Base-by-base conservation (phyloP, 768 basidiomycete genomes). In the Thelephora aurantiotincta region DNA sequence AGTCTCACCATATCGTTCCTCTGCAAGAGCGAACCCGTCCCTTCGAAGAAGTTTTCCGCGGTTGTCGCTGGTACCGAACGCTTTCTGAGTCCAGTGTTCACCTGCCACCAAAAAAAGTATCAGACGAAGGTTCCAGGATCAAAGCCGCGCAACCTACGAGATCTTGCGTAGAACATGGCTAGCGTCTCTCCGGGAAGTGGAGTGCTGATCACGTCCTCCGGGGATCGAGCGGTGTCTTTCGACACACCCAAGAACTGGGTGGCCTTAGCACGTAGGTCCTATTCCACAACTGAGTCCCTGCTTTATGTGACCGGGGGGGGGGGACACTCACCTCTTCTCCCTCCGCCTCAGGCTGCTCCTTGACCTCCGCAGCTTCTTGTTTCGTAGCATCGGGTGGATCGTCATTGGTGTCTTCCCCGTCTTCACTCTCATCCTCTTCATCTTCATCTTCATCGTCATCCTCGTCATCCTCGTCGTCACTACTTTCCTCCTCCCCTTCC, bases 111-210 rank as follows among this genome's bases (percentile, higher is more conserved):
- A 45, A 2, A 9, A 26, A 30, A 42, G 36, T 23, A 33, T n/a
- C 35, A 23, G 37, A 20, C 22, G 19, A 38, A 26, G 5, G n/a
- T 7, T 13, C 18, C 33, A 18, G 6, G 34, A 34, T 44, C 3
- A 11, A n/a, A 5, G 6, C 34, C 11, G 11, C 6, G 18, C 5
- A 11, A 68, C 82, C 54, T 59, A 82, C 86, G 75, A 14, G 83
- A 80, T 6, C 89, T 77, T 5, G 82, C 77, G 55, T 90, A 93
- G 60, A 93, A 93, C 62, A 72, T 70, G 0, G 87, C 80, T 6
- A 92, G 63, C 0, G 83, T 84, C 61, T 94, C 91, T 11, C 88
- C 87, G 0, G 88, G 87, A 2, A 82, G 67, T 0, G 91, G 91
- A 0, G 88, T 91, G 54, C 80, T 83, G 22, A 83, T 58, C 0